phyloP scores from a whole-genome alignment of 1,284 basidiomycete genomes.

The Puccinia sorghi region DNA sequence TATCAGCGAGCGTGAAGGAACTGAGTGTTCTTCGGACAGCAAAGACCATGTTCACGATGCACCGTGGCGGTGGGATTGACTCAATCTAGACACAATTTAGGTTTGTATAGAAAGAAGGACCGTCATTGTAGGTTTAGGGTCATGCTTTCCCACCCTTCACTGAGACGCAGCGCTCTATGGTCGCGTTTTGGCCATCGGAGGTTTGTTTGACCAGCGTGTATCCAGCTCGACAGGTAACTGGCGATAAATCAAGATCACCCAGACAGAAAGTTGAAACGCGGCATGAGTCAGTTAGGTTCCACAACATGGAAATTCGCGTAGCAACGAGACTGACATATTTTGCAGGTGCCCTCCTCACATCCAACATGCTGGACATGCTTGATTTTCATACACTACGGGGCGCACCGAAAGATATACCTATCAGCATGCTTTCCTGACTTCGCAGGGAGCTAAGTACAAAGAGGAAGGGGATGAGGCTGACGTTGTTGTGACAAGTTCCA shows the following conservation, averaged over 20 bases:
- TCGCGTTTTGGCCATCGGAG: not conserved
- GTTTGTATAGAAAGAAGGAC: not conserved
- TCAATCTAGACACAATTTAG: not conserved
- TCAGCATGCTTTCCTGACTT: not conserved
- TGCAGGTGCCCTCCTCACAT: conserved; percentile 22
- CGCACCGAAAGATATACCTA: not conserved
- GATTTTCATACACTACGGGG: conserved; percentile 26
- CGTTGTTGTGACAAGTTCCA: conserved; percentile 16
- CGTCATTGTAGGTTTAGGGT: not conserved
- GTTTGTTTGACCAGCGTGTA: conserved; percentile 9
- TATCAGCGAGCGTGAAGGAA: not conserved
- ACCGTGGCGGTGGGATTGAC: not conserved
- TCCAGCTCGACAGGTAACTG: conserved; percentile 17
- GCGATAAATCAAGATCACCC: not conserved
- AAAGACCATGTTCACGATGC: not conserved
- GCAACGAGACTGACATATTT: conserved; percentile 14
- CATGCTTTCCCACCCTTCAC: not conserved
- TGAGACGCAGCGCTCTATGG: not conserved
- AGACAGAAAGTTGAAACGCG: not conserved
- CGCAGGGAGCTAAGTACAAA: not conserved
- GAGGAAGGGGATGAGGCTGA: not conserved
- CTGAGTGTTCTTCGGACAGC: not conserved
- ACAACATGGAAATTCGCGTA: not conserved
- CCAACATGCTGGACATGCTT: conserved; percentile 14
- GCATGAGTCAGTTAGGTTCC: not conserved